A percentile compares a stretch with the other conserved stretches of the same genome.
Conservation (phyloP, 768 basidiomycete genomes). For the Daedaleopsis sinensis region DNA sequence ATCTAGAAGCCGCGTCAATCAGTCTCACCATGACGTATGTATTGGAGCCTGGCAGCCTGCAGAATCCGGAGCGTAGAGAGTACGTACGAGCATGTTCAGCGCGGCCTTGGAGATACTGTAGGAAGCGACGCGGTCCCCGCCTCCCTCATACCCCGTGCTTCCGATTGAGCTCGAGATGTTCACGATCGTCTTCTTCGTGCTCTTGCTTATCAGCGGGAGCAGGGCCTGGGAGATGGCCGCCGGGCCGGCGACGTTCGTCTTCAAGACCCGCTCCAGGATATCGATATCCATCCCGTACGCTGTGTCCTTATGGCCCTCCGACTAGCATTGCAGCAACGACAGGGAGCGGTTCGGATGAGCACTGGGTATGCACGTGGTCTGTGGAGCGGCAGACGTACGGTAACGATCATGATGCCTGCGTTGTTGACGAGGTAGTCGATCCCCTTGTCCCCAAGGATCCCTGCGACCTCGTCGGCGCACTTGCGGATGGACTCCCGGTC, state of each 20-base stretch:
- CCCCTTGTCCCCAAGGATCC: conserved; percentile 26
- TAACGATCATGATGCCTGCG: conserved; percentile 34
- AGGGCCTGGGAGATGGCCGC: conserved; percentile 38
- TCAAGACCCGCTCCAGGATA: too few relatives aligned
- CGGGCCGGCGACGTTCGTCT: conserved; percentile 39
- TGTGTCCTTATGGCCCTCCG: conserved; percentile 28
- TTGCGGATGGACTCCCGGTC: conserved; percentile 30
- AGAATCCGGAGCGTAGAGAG: too few relatives aligned
- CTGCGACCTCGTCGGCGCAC: conserved; percentile 28
- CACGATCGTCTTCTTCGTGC: conserved; percentile 36
- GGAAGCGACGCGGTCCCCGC: conserved; percentile 30
- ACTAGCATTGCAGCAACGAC: background rate
- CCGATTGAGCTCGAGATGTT: conserved; percentile 38
- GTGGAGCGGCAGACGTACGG: too few relatives aligned
- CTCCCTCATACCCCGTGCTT: conserved; percentile 37
- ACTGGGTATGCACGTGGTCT: background rate
- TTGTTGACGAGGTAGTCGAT: conserved; percentile 46
- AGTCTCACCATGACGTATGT: too few relatives aligned
- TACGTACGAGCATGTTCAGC: conserved; percentile 47
- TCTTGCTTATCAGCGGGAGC: conserved; percentile 37
- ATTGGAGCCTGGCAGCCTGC: too few relatives aligned
- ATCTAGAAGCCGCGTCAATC: too few relatives aligned
- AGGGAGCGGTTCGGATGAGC: background rate
- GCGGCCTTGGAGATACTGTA: conserved; percentile 43
- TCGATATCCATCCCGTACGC: too few relatives aligned